A percentile compares a stretch with the other conserved stretches of the same genome.
Evolutionary conservation across 1,139 yeast genomes (phyloP).

Genomic region (Candida sp.): DNA sequence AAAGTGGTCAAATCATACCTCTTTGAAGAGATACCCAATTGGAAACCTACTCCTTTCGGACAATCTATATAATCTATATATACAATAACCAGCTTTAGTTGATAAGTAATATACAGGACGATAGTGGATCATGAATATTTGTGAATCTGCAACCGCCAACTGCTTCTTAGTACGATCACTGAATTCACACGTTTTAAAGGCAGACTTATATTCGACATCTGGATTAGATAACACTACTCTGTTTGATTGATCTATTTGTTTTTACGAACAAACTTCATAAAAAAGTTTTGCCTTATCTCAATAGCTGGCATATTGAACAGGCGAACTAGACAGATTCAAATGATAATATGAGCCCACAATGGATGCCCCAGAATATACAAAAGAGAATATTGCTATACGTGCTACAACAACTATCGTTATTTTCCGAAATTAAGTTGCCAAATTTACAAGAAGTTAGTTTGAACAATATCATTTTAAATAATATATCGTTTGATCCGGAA

Average conservation of each 20-base stretch:
- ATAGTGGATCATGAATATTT: neutral
- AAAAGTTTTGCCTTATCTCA: too few relatives aligned
- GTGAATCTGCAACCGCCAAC: too few relatives aligned
- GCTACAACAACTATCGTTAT: constrained; percentile 76
- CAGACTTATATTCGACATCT: too few relatives aligned
- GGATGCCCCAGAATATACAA: constrained; percentile 85
- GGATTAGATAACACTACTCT: neutral
- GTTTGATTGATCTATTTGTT: neutral
- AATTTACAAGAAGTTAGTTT: constrained; percentile 75
- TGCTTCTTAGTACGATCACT: neutral
- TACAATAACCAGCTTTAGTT: neutral
- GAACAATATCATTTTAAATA: constrained; percentile 49
- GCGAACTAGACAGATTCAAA: neutral
- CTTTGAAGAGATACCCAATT: constrained; percentile 23
- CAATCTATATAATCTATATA: constrained; percentile 4
- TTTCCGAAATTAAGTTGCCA: constrained; percentile 78
- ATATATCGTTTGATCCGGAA: constrained; percentile 71
- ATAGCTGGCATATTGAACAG: neutral
- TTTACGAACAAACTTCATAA: too few relatives aligned
- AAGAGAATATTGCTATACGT: constrained; percentile 77
- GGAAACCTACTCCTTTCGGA: constrained; percentile 40
- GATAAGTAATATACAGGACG: constrained; percentile 2
- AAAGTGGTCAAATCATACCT: constrained; percentile 11
- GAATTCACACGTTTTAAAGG: neutral
- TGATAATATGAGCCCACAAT: constrained; percentile 53